Evolutionary conservation across 1,284 basidiomycete species (phyloP), one percentile per base, ranked within the genome.

Genomic region (Pseudozyma hubeiensis): DNA sequence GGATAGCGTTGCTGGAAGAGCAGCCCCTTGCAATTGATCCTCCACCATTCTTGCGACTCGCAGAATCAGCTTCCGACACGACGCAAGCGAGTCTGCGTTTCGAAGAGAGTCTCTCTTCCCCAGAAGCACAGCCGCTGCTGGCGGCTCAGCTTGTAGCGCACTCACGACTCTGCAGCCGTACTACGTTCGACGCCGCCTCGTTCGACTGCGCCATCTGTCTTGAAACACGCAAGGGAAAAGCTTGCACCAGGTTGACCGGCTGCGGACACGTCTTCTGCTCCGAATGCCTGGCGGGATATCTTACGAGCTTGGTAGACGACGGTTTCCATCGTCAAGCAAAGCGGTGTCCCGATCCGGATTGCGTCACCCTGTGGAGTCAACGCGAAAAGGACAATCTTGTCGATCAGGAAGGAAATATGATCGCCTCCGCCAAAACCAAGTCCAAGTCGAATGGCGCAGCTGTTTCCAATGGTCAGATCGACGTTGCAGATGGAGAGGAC

Each of bases 141-240:
- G 49, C 71, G 7, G 50, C 62, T 19, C 66, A 64, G 43, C 65
- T 74, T 9, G 5, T 68, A 2, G 39, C 65, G 7, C 62, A 74
- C 14, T 68, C 71, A 3, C 57, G 65, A 4, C 57, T 65, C 6
- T 74, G 71, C 59, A 65, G 51, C 6, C 56, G 71, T n/a, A 55
- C 61, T 11, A 58, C 54, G 5, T 77, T 77, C 31, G 67, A 70
- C 48, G 39, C 67, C 24, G 54, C 71, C 2, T 63, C 62, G 2
- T 77, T 77, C 51, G 64, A 71, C 37, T 77, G 75, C 41, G 67
- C 60, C 46, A 77, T 77, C 51, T 77, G 75, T 39, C 67, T 77
- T 19, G 75, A 77, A 41, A 65, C 65, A 1, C 60, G 64, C 19
- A 77, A 77, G 37, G 75, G 75, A 11, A 47, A 59, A 41, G 49